Conservation (phyloP, 306 rosid genomes). For the Quercus alba region DNA sequence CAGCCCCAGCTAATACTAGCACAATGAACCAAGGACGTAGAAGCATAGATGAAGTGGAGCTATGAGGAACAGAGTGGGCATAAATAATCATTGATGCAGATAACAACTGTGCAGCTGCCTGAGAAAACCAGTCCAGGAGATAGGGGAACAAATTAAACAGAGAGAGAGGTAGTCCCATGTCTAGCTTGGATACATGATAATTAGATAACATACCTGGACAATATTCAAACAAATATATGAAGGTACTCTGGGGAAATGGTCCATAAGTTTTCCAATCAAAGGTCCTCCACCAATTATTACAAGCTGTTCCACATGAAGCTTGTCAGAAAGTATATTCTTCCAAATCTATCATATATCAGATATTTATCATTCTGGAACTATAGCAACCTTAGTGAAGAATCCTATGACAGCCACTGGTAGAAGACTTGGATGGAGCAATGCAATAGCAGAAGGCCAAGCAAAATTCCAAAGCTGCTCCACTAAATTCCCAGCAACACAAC, state of each 20-base stretch:
- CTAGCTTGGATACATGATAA: neutral
- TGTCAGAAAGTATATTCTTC: constrained; percentile 20
- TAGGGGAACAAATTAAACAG: constrained; percentile 4
- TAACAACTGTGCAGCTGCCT: constrained; percentile 87
- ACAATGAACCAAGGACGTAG: constrained; percentile 78
- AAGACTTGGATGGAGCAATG: constrained; percentile 91
- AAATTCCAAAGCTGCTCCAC: constrained; percentile 99
- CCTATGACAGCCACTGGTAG: constrained; percentile 92
- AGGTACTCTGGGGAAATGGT: constrained; percentile 72
- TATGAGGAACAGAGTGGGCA: constrained; percentile 57
- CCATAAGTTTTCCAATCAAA: constrained; percentile 80
- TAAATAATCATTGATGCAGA: constrained; percentile 74
- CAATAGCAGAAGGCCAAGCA: constrained; percentile 99
- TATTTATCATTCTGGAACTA: constrained; percentile 1
- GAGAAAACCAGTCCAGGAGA: constrained; percentile 24
- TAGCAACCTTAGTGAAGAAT: constrained; percentile 75
- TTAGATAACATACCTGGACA: constrained; percentile 60
- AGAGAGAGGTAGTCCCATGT: neutral
- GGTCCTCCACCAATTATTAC: constrained; percentile 83
- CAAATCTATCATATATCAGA: neutral
- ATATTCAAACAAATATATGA: constrained; percentile 67
- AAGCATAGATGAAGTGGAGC: constrained; percentile 60
- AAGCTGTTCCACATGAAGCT: constrained; percentile 34
- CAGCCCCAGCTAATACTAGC: constrained; percentile 76
- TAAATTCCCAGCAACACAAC: constrained; percentile 83